Evolutionary conservation across 192 early-diverging fungal genomes (phyloP).

Genomic region (Coemansia sp.): DNA sequence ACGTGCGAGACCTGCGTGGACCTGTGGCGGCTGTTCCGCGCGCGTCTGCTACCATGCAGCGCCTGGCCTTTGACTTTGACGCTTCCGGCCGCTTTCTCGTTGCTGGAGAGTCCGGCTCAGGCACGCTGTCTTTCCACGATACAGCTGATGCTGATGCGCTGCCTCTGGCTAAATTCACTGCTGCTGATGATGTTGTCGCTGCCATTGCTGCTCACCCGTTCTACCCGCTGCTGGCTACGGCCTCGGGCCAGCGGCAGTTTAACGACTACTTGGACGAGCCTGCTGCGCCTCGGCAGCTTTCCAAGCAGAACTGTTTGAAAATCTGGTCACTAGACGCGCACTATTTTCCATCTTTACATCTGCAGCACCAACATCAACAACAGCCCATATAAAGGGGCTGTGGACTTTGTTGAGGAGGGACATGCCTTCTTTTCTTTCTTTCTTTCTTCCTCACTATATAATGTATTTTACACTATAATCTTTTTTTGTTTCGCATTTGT

Average conservation of each 20-base stretch:
- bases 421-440: too few species aligned
- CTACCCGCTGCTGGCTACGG: conserved; percentile 62
- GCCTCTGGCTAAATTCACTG: not conserved
- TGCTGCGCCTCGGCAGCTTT: not conserved
- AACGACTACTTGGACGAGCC: not conserved
- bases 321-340: conserved; percentile 25
- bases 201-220: conserved; percentile 59
- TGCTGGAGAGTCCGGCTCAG: conserved; percentile 53
- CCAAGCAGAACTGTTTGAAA: conserved; percentile 8
- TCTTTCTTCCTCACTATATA: too few species aligned
- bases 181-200: conserved; percentile 55
- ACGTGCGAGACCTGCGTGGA: conserved; percentile 69
- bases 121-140: conserved; percentile 5
- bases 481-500: not conserved
- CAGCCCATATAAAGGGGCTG: too few species aligned
- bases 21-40: conserved; percentile 53
- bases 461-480: not conserved
- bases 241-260: conserved; percentile 66
- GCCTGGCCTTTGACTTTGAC: conserved; percentile 69
- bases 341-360: not conserved
- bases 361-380: too few species aligned
- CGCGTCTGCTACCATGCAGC: conserved; percentile 63
- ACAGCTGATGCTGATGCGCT: not conserved
- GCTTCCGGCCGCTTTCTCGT: conserved; percentile 54
- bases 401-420: too few species aligned